phyloP scores from a whole-genome alignment of 129 eudicot species.

The Helianthus tuberosus region DNA sequence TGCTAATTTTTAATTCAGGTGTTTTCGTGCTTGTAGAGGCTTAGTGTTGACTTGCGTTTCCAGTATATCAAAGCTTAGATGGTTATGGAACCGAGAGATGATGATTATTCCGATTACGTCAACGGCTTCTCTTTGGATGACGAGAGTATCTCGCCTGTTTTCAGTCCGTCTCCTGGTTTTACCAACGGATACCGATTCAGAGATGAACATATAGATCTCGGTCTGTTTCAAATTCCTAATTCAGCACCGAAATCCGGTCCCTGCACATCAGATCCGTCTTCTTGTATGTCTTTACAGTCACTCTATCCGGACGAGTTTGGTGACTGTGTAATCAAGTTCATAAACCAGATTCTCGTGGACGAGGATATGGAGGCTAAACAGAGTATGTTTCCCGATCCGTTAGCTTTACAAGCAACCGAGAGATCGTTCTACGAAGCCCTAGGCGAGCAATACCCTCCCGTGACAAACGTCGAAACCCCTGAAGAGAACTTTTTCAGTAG shows the following conservation, averaged over 20 bases:
- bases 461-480: constrained; percentile 30
- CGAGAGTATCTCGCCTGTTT: constrained; percentile 37
- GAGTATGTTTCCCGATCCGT: constrained; percentile 74
- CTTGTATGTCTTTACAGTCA: constrained; percentile 19
- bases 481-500: constrained; percentile 51
- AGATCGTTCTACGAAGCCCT: constrained; percentile 70
- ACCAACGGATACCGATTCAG: constrained; percentile 45
- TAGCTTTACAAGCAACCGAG: constrained; percentile 73
- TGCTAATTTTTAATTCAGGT: constrained; percentile 15
- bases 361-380: constrained; percentile 77
- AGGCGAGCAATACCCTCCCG: constrained; percentile 45
- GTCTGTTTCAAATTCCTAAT: constrained; percentile 45
- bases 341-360: constrained; percentile 70
- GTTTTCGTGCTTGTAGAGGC: constrained; percentile 15
- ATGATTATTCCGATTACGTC: constrained; percentile 36
- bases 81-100: constrained; percentile 61
- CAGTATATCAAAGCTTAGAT: constrained; percentile 22
- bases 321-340: constrained; percentile 65
- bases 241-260: constrained; percentile 32
- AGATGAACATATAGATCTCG: constrained; percentile 50
- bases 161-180: constrained; percentile 37
- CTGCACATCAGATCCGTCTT: constrained; percentile 39
- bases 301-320: constrained; percentile 67
- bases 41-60: constrained; percentile 10
- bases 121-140: constrained; percentile 45